phyloP scores from a whole-genome alignment of 139 green algal genomes.

The Picocystis salinarum region DNA sequence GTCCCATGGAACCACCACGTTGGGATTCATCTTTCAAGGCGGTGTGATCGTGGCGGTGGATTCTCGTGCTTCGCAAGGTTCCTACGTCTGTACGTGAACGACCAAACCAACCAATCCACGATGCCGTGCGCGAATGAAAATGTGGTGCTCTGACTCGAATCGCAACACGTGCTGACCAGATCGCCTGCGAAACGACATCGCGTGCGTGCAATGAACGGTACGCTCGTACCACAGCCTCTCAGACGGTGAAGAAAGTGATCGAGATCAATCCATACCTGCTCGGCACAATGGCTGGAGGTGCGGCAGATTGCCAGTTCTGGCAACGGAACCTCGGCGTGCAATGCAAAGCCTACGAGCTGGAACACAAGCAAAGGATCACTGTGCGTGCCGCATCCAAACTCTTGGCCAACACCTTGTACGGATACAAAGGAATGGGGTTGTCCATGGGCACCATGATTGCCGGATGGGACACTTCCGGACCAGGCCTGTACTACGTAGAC shows the following conservation, averaged over 20 bases:
- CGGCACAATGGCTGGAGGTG: constrained; percentile 95
- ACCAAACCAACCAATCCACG: constrained; percentile 13
- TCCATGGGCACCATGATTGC: constrained; percentile 62
- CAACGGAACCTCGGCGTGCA: constrained; percentile 80
- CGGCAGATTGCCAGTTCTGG: constrained; percentile 97
- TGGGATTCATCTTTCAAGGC: constrained; percentile 92
- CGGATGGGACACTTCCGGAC: constrained; percentile 64
- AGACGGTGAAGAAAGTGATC: constrained; percentile 97
- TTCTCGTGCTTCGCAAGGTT: constrained; percentile 86
- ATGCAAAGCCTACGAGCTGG: constrained; percentile 92
- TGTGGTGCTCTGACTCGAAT: neutral
- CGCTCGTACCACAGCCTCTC: constrained; percentile 39
- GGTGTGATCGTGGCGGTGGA: constrained; percentile 96
- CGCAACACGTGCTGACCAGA: neutral
- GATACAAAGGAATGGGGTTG: constrained; percentile 89
- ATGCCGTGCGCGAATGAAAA: neutral
- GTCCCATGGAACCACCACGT: constrained; percentile 88
- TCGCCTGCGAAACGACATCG: neutral
- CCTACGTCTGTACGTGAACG: constrained; percentile 69
- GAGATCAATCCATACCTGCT: constrained; percentile 97
- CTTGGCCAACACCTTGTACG: constrained; percentile 92
- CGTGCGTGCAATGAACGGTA: neutral
- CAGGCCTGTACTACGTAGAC: constrained; percentile 95
- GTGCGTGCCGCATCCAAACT: constrained; percentile 92
- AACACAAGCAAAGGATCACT: constrained; percentile 84